Evolutionary conservation across 2,329 filamentous ascomycete genomes (phyloP).

Genomic region (Fusarium agapanthi): DNA sequence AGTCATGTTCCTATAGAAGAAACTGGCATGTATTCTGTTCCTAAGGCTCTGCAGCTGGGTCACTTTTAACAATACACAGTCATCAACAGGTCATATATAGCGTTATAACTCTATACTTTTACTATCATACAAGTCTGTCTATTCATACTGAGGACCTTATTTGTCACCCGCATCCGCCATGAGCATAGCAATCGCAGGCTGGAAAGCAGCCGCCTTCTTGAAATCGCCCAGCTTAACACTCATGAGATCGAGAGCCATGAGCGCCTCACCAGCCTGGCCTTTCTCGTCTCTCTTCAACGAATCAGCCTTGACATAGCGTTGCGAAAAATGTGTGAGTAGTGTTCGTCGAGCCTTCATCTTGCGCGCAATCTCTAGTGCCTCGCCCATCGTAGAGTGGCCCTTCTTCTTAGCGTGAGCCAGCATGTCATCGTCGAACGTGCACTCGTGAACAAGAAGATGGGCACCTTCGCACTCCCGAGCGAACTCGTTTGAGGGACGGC

Average conservation of each 20-base stretch:
- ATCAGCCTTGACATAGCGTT: slow-evolving; percentile 81
- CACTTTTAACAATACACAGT: not conserved
- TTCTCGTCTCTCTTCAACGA: slow-evolving; percentile 48
- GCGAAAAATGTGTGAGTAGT: slow-evolving; percentile 92
- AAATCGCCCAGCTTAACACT: slow-evolving; percentile 75
- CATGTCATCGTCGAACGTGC: slow-evolving; percentile 92
- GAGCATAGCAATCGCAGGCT: slow-evolving; percentile 37
- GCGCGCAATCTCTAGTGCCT: slow-evolving; percentile 81
- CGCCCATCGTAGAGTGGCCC: slow-evolving; percentile 87
- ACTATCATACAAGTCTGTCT: not conserved
- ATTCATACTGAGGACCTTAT: not conserved
- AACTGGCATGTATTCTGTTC: not conserved
- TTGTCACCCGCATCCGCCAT: slow-evolving; percentile 27
- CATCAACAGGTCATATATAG: not conserved
- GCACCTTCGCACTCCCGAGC: slow-evolving; percentile 74
- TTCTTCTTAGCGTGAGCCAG: slow-evolving; percentile 81
- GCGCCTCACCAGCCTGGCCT: slow-evolving; percentile 54
- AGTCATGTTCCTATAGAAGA: not conserved
- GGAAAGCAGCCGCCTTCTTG: slow-evolving; percentile 62
- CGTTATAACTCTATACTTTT: not conserved
- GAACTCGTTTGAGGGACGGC: slow-evolving; percentile 78
- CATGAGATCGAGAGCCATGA: slow-evolving; percentile 85
- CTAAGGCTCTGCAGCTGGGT: not conserved
- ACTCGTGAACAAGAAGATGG: slow-evolving; percentile 92
- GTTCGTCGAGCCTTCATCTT: slow-evolving; percentile 83